These are phyloP conservation scores for Plantago ovata DNA, from an alignment of 257 asterid genomes.

Conservation along the genomic window DNA sequence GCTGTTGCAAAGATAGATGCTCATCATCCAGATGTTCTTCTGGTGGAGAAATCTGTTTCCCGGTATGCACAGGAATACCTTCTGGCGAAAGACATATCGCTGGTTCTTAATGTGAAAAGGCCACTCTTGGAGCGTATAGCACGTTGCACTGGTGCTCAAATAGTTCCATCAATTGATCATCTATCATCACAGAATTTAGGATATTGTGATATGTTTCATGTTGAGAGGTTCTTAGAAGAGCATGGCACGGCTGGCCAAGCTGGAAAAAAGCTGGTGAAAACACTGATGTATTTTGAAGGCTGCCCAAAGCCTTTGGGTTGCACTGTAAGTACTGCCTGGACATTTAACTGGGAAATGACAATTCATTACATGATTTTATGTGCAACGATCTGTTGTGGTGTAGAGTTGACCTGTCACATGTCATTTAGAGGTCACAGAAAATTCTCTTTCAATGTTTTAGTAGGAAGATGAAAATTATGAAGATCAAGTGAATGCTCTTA, in stretches of 20 bases:
- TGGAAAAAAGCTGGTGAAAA: conserved; percentile 72
- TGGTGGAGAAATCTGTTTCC: conserved; percentile 98
- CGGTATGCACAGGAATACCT: conserved; percentile 96
- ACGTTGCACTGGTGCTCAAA: conserved; percentile 89
- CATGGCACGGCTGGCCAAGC: conserved; percentile 68
- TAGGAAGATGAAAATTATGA: conserved; percentile 10
- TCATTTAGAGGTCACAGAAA: conserved; percentile 9
- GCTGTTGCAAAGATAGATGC: conserved; percentile 90
- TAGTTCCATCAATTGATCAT: conserved; percentile 85
- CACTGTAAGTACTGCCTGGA: conserved; percentile 57
- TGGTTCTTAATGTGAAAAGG: conserved; percentile 79
- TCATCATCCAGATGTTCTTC: conserved; percentile 80
- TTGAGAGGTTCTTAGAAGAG: conserved; percentile 66
- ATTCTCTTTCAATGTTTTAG: conserved; percentile 1
- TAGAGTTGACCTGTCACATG: background rate
- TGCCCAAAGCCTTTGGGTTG: conserved; percentile 96
- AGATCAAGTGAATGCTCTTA: conserved; percentile 6
- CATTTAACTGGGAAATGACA: no score
- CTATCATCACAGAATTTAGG: conserved; percentile 76
- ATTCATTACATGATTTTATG: conserved; percentile 5
- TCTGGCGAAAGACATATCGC: conserved; percentile 84
- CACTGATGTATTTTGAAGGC: conserved; percentile 94
- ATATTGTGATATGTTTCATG: conserved; percentile 79
- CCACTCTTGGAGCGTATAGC: conserved; percentile 93
- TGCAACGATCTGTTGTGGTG: conserved; percentile 7